These are phyloP conservation scores for Neocatenulostroma microsporum DNA, from an alignment of 2,329 filamentous ascomycete species.

Conservation along the genomic window DNA sequence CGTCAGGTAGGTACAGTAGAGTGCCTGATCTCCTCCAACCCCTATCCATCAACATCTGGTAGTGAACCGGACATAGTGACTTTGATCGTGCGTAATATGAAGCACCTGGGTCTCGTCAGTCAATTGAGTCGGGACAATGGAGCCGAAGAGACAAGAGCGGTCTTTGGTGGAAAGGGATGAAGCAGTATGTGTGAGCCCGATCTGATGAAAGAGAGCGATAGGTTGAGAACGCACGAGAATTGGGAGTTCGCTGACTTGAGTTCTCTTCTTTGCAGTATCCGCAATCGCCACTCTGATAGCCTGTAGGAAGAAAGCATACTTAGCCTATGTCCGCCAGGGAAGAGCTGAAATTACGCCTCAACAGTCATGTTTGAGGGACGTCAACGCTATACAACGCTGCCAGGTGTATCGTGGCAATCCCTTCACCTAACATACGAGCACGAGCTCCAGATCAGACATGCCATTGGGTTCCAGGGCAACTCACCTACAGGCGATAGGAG, in stretches of 20 bases:
- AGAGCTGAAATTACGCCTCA: no score
- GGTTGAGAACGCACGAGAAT: constrained; percentile 39
- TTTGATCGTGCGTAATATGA: constrained; percentile 63
- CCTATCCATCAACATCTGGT: constrained; percentile 64
- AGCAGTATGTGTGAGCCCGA: neutral
- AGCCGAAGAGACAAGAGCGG: neutral
- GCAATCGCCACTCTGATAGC: constrained; percentile 43
- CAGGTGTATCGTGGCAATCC: no score
- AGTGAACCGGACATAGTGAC: constrained; percentile 56
- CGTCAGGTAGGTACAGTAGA: constrained; percentile 70
- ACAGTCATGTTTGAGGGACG: no score
- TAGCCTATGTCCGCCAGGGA: constrained; percentile 5
- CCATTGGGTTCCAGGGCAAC: constrained; percentile 17
- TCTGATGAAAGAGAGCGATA: no score
- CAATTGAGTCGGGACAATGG: no score
- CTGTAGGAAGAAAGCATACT: constrained; percentile 22
- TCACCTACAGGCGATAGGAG: constrained; percentile 27
- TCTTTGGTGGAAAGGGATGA: neutral
- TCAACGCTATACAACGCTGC: no score
- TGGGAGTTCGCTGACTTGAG: constrained; percentile 40
- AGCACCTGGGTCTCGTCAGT: constrained; percentile 47
- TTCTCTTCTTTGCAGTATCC: constrained; percentile 44
- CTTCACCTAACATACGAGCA: constrained; percentile 12
- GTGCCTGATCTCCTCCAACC: constrained; percentile 63
- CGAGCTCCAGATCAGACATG: constrained; percentile 11